These are phyloP conservation scores for Vanilla planifolia DNA, from an alignment of 106 monocot species.

Conservation along the genomic window DNA sequence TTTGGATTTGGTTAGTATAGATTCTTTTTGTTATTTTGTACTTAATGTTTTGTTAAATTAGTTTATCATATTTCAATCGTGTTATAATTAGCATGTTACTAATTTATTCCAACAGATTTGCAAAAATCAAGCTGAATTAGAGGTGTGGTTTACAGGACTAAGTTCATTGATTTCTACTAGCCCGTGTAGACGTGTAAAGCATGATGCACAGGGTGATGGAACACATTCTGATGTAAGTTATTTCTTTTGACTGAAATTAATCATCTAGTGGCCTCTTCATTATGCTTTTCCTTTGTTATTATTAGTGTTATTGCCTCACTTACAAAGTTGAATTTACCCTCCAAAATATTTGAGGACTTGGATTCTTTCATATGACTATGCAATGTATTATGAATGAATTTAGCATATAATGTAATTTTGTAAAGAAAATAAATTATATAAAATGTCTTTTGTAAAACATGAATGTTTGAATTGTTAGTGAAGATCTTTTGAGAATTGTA, in stretches of 20 bases:
- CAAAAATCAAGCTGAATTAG: conserved; percentile 59
- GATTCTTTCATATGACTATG: no score
- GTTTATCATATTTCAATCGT: not conserved
- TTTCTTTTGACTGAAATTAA: not conserved
- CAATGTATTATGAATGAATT: no score
- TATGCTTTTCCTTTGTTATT: not conserved
- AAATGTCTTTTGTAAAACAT: no score
- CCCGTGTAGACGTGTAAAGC: conserved; percentile 13
- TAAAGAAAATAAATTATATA: no score
- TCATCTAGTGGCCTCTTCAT: not conserved
- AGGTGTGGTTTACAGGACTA: conserved; percentile 59
- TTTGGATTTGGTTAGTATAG: conserved; percentile 44
- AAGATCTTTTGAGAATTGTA: no score
- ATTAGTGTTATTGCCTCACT: no score
- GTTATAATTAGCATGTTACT: not conserved
- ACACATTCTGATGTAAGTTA: conserved; percentile 38
- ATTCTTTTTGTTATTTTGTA: not conserved
- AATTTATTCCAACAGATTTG: conserved; percentile 32
- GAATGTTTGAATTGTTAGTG: no score
- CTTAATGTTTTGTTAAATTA: not conserved
- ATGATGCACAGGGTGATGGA: conserved; percentile 23
- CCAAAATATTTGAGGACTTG: no score
- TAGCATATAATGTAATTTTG: no score
- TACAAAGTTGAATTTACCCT: no score
- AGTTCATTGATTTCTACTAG: conserved; percentile 32